phyloP scores from a whole-genome alignment of 345 rosid species.

The Eucalyptus regnans region DNA sequence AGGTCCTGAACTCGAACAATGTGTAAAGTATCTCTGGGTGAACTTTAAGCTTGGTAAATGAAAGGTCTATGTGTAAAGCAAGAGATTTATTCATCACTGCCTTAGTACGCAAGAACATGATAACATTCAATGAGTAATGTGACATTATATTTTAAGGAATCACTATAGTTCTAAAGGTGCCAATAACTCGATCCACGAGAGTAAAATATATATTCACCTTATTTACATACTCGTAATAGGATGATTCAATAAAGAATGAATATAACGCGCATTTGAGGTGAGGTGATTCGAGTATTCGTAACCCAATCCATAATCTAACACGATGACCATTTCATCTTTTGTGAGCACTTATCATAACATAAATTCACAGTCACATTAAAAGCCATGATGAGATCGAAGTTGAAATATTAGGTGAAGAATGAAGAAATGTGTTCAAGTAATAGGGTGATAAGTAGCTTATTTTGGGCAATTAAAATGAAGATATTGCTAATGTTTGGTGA shows the following conservation, averaged over 20 bases:
- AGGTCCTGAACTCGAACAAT: accelerated
- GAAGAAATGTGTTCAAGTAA: too few relatives aligned
- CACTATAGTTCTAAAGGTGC: neutral
- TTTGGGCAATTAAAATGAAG: too few relatives aligned
- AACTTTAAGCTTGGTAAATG: too few relatives aligned
- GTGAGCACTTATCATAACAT: neutral
- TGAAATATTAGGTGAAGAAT: too few relatives aligned
- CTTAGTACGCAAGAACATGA: accelerated
- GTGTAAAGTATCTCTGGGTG: too few relatives aligned
- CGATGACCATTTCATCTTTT: neutral
- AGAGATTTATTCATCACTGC: neutral
- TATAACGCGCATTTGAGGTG: neutral
- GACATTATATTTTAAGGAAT: neutral
- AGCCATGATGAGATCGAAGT: too few relatives aligned
- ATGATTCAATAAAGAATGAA: too few relatives aligned
- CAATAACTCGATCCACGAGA: too few relatives aligned
- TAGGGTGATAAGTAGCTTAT: too few relatives aligned
- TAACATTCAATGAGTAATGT: too few relatives aligned
- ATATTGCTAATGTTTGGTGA: too few relatives aligned
- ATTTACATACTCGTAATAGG: neutral
- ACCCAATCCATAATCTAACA: neutral
- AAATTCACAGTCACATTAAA: neutral
- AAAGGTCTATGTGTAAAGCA: neutral
- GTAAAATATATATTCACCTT: too few relatives aligned
- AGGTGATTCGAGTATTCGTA: neutral